Conservation (phyloP, 805 yeast species). For the Barnettozyma sucrosica region DNA sequence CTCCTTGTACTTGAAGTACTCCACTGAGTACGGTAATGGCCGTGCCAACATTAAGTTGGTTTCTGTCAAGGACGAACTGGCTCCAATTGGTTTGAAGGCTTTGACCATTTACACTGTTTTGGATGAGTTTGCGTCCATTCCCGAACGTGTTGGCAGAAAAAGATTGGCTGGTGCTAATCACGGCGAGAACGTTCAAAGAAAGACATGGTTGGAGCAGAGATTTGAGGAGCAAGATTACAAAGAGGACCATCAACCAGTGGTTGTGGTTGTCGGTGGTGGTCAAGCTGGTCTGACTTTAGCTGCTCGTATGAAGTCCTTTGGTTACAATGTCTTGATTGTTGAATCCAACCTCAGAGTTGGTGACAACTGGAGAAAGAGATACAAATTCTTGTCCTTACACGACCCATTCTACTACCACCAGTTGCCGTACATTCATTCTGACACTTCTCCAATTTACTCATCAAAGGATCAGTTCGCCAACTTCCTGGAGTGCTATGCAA, state of each 20-base stretch:
- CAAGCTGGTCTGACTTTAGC: constrained; percentile 40
- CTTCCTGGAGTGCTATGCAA: constrained; percentile 38
- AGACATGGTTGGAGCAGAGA: constrained; percentile 36
- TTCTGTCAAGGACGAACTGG: constrained; percentile 25
- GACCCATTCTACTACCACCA: constrained; percentile 42
- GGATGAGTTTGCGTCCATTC: constrained; percentile 29
- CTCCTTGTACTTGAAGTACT: constrained; percentile 27
- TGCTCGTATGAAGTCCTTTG: constrained; percentile 37
- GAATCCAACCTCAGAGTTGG: constrained; percentile 35
- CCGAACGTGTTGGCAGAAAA: constrained; percentile 28
- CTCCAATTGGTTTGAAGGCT: constrained; percentile 30
- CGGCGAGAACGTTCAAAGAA: constrained; percentile 33
- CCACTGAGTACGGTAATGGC: constrained; percentile 30
- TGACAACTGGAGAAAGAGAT: constrained; percentile 43
- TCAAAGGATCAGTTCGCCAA: constrained; percentile 41
- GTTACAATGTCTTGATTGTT: constrained; percentile 35
- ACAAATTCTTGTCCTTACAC: constrained; percentile 39
- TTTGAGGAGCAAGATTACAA: constrained; percentile 26
- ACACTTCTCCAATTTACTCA: constrained; percentile 36
- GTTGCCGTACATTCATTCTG: constrained; percentile 35
- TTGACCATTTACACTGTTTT: constrained; percentile 30
- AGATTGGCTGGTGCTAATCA: constrained; percentile 35
- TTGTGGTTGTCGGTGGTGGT: constrained; percentile 42
- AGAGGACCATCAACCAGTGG: constrained; percentile 35
- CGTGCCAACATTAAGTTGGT: constrained; percentile 29